A percentile compares a stretch with the other conserved stretches of the same genome.
phyloP scores from a whole-genome alignment of 257 asterid species.

The Lycium ferocissimum region DNA sequence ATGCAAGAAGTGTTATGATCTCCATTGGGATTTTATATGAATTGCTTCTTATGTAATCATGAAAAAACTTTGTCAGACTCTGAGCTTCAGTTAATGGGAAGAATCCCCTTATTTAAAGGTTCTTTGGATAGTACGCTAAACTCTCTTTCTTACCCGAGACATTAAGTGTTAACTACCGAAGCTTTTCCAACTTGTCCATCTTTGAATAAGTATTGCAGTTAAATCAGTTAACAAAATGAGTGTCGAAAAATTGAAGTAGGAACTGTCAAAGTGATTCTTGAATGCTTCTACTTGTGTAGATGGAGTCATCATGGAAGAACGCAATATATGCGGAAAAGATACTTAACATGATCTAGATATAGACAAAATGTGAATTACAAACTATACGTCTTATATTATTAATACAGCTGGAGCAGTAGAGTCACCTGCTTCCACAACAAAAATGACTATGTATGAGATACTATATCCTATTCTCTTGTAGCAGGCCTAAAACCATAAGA shows the following conservation, averaged over 20 bases:
- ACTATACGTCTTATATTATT: background rate
- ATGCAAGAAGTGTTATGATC: background rate
- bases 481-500: constrained; percentile 27
- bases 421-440: constrained; percentile 30
- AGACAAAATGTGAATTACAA: background rate
- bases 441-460: background rate
- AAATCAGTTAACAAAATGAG: background rate
- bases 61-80: too few relatives aligned
- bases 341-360: background rate
- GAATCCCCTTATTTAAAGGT: background rate
- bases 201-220: background rate
- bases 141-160: background rate
- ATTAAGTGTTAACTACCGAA: background rate
- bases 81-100: too few relatives aligned
- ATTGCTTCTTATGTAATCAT: too few relatives aligned
- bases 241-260: background rate
- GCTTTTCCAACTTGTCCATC: background rate
- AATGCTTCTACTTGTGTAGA: background rate
- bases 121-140: too few relatives aligned
- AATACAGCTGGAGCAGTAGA: constrained; percentile 34
- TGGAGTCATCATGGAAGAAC: background rate
- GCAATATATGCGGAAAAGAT: background rate
- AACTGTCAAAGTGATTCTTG: background rate
- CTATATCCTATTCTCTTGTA: constrained; percentile 13
- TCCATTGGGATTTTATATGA: background rate